Conservation (phyloP, 306 rosid species). For the cucumber (Cucumis sativus) region DNA sequence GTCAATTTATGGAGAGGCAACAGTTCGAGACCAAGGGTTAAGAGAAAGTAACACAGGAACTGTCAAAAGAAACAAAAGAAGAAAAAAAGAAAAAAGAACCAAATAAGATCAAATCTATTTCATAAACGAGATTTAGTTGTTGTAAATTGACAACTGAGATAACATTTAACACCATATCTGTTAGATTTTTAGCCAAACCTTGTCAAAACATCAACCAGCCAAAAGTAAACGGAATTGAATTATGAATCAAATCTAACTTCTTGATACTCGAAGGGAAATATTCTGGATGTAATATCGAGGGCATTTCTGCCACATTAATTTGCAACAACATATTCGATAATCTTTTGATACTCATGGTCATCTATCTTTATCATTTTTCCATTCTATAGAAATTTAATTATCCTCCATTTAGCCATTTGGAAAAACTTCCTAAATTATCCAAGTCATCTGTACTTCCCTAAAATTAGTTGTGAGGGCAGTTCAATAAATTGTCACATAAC, state of each 20-base stretch:
- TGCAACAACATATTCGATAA: background rate
- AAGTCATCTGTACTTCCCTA: background rate
- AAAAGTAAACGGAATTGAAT: background rate
- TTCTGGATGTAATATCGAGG: background rate
- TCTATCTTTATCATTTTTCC: background rate
- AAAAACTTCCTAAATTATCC: background rate
- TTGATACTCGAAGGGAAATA: background rate
- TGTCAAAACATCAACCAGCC: background rate
- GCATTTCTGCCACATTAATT: background rate
- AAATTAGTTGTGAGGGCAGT: background rate
- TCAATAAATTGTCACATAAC: background rate
- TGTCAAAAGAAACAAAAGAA: conserved; percentile 9
- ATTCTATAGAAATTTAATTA: background rate
- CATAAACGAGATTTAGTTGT: background rate
- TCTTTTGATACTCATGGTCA: too few species aligned
- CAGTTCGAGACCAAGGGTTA: conserved; percentile 67
- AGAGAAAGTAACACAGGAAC: conserved; percentile 61
- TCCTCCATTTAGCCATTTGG: background rate
- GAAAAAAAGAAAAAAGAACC: background rate
- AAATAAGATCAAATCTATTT: background rate
- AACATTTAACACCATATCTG: background rate
- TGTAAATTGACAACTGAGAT: background rate
- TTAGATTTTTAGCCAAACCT: background rate
- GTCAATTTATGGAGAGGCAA: conserved; percentile 51
- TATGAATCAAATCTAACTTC: background rate